A percentile compares a stretch with the other conserved stretches of the same genome.
phyloP scores from a whole-genome alignment of 495 filamentous ascomycete species.

The Penicillium longicatenatum region DNA sequence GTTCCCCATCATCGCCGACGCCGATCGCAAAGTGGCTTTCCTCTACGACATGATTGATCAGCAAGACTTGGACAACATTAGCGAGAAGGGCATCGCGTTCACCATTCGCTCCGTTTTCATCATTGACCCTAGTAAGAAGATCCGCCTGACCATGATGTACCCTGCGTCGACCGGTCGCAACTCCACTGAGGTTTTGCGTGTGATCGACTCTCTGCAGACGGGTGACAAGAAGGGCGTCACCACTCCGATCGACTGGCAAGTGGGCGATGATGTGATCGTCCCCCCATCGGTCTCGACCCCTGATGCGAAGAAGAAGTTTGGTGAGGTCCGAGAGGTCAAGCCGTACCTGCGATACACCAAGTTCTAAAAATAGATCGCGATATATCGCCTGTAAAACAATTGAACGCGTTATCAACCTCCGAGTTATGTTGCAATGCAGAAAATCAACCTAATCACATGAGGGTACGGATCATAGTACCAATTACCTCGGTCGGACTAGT shows the following conservation, averaged over 20 bases:
- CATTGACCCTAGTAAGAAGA: constrained; percentile 98
- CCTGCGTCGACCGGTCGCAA: constrained; percentile 97
- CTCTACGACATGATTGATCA: constrained; percentile 96
- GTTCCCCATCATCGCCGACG: constrained; percentile 98
- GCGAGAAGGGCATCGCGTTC: constrained; percentile 94
- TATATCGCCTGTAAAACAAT: not conserved
- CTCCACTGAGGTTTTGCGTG: constrained; percentile 91
- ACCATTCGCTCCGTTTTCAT: constrained; percentile 99
- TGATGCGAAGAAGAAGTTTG: constrained; percentile 87
- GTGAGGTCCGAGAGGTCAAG: constrained; percentile 89
- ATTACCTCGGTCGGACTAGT: not conserved
- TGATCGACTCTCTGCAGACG: constrained; percentile 95
- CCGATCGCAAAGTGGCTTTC: constrained; percentile 88
- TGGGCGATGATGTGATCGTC: constrained; percentile 92
- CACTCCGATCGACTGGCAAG: constrained; percentile 90
- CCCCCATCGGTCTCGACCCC: constrained; percentile 85
- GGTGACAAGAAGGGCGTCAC: constrained; percentile 95
- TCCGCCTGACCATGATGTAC: constrained; percentile 94
- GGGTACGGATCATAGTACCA: not conserved
- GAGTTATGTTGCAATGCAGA: not conserved
- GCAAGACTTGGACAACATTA: constrained; percentile 83
- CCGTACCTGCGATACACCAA: constrained; percentile 61
- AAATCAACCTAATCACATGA: not conserved
- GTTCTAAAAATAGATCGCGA: constrained; percentile 14
- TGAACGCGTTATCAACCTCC: not conserved